Evolutionary conservation across 345 rosid genomes (phyloP), one percentile per base, ranked within the genome.

Genomic region (Lepidium aucheri): DNA sequence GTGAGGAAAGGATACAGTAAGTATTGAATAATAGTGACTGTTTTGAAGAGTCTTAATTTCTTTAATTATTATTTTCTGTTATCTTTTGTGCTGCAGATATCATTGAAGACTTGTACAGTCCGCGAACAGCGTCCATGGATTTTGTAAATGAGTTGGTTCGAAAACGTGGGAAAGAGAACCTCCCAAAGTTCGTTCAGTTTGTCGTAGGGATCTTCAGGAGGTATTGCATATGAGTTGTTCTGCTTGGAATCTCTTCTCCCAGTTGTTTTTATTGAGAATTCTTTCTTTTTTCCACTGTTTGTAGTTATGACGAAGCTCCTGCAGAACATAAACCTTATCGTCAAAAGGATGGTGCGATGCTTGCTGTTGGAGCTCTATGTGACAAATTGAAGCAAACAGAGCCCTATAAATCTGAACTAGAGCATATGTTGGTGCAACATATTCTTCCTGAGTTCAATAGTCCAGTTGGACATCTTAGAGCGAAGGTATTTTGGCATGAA

Each of bases 1-100:
- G 99, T 95, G 72, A 87, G 99, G 82, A 95, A 95, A 79, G 99
- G 99, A 34, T 95, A 95, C 80, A 96, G 99, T 95, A 80, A 83
- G 98, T 80, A 54, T 20, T 38, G 12, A 9, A 63, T 58, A 33
- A 9, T 33, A 6, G 13, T 17, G 18, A 26, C 14, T 64, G 60
- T 41, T 42, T 50, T 62, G 33, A 52, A 13, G 30, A 36, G n/a
- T 60, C 13, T 52, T 20, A 18, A 18, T 18, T 13, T 56, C 30
- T 38, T 3, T 20, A 20, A 50, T 45, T 12, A 51, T 54, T 24
- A 47, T 67, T 7, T 30, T 47, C 70, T 78, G 16, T 26, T 65
- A 10, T 15, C 53, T 79, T 40, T 28, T 75, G 36, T 68, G 40
- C 50, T 75, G 67, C 78, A 95, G 99, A 95, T 89, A 95, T 95